These are phyloP conservation scores for Saccharomycopsis fermentans DNA, from an alignment of 805 yeast genomes.

Conservation along the genomic window DNA sequence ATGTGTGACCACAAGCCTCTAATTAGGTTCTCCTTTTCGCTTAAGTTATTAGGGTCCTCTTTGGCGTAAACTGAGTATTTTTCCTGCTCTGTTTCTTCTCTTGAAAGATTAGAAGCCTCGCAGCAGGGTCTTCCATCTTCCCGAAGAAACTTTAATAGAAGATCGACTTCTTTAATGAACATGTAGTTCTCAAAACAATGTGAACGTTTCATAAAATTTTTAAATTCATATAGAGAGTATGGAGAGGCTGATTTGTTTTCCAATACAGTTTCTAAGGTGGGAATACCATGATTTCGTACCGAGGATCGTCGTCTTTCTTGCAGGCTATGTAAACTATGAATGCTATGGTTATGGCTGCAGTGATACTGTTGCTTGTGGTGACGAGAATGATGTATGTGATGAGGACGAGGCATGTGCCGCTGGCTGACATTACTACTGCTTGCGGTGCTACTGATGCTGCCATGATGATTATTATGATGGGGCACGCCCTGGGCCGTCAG, in stretches of 20 bases:
- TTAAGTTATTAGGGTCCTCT: not conserved
- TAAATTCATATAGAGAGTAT: slow-evolving; percentile 12
- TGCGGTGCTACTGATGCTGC: not conserved
- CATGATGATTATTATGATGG: not conserved
- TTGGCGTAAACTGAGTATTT: not conserved
- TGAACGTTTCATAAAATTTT: slow-evolving; percentile 9
- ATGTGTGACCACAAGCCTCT: slow-evolving; percentile 7
- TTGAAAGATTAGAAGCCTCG: not conserved
- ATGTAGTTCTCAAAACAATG: slow-evolving; percentile 17
- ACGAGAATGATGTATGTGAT: not conserved
- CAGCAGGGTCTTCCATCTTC: not conserved
- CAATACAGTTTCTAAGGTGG: slow-evolving; percentile 7
- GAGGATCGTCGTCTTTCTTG: not conserved
- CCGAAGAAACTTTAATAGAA: not conserved
- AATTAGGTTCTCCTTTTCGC: not conserved
- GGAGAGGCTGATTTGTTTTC: slow-evolving; percentile 5
- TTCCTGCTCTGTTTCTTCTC: not conserved
- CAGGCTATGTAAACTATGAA: not conserved
- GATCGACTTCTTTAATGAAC: slow-evolving; percentile 5
- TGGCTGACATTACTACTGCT: too few relatives aligned
- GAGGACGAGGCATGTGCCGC: not conserved
- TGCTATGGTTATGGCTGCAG: not conserved
- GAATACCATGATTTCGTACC: not conserved
- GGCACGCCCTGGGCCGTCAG: not conserved
- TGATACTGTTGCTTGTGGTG: not conserved